Base-by-base conservation (phyloP, 352 stramenopile genomes). In the Pythium aquatile region DNA sequence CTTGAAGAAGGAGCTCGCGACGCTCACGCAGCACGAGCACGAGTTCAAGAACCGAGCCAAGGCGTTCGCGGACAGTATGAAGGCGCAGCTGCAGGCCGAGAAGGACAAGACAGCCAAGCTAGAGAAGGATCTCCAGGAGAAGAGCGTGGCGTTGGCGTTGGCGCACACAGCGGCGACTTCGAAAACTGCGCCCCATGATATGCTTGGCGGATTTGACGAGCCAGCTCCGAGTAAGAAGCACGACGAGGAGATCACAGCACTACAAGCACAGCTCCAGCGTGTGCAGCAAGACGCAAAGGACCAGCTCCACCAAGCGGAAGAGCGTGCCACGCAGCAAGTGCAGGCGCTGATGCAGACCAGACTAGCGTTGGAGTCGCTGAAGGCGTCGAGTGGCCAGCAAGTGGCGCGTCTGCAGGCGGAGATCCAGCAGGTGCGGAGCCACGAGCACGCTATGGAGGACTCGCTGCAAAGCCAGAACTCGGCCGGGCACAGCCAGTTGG, bases 31-130 rank as follows among this genome's bases (percentile, higher is more conserved):
- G n/a, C 78, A 75, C 29, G 77, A 88, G 55, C 77, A 78, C 47
- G 81, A 92, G 30, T 67, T 92, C 56, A 90, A 90, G 55, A 63
- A 69, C n/a, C 78, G 80, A 11, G 81, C 79, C 51, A 92, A 92
- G 61, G 70, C 74, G 13, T 90, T 88, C 51, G 79, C 83, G 0
- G 83, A 92, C 60, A 76, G 59, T 49, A 87, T 92, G 73, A 89
- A 84, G 58, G 68, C 69, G 33, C 81, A 92, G 40, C 56, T 92
- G 3, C 72, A 87, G 53, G 56, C 62, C 0, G 84, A 93, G 56
- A 88, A 88, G 47, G 70, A 88, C 17, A 86, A 84, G 64, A 63
- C 66, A 16, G 67, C 64, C 28, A 68, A 61, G 3, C 66, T 90
- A 5, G 83, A 92, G 68, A 73, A 72, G 9, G 69, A 85, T 33